These are phyloP conservation scores for Xylaria sp. DNA, from an alignment of 2,329 filamentous ascomycete genomes.

Conservation along the genomic window DNA sequence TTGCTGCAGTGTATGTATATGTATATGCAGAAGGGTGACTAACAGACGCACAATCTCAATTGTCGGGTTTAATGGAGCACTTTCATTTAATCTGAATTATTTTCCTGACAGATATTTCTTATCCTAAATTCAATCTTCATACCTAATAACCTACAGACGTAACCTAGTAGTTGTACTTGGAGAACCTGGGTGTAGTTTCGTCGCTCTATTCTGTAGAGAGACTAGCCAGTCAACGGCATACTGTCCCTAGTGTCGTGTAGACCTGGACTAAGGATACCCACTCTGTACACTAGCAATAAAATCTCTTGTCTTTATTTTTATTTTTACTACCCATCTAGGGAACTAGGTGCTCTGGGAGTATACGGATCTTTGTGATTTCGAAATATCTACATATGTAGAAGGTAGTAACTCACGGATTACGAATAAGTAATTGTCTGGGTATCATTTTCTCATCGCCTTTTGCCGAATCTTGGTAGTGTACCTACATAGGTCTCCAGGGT, in stretches of 20 bases:
- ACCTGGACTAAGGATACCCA: neutral
- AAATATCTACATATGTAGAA: no score
- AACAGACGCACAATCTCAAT: neutral
- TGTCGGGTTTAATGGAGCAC: neutral
- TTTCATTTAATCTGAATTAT: neutral
- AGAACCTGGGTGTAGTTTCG: neutral
- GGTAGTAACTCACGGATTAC: no score
- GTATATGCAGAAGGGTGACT: neutral
- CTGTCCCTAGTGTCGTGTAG: neutral
- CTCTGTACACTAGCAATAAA: neutral
- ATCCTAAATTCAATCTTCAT: no score
- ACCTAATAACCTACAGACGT: no score
- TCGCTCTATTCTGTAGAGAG: neutral
- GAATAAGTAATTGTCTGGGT: no score
- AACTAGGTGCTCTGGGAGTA: neutral
- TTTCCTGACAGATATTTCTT: neutral
- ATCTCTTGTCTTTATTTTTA: conserved; percentile 2
- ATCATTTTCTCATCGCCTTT: no score
- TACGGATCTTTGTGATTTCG: no score
- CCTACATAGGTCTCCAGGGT: neutral
- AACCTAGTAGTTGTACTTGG: neutral
- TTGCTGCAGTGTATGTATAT: neutral
- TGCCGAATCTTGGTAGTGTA: no score
- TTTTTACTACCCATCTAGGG: neutral
- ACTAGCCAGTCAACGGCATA: neutral